phyloP scores from a whole-genome alignment of 495 filamentous ascomycete genomes.

The Paragyromitra xinjiangensis region DNA sequence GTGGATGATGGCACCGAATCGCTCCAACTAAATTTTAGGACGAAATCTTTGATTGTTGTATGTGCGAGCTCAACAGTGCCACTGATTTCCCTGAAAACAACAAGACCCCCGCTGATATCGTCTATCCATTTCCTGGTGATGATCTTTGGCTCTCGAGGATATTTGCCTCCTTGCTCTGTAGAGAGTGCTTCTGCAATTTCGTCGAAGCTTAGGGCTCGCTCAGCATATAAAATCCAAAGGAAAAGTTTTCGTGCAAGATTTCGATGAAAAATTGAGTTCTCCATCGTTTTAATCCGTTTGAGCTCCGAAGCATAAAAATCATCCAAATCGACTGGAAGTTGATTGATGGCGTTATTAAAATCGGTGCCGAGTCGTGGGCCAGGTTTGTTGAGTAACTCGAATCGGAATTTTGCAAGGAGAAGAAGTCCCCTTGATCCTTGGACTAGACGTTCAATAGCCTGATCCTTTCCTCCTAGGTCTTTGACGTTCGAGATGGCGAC shows the following conservation, averaged over 20 bases:
- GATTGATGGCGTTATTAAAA: not conserved
- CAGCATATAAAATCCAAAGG: conserved; percentile 4
- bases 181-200: conserved; percentile 3
- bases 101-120: not conserved
- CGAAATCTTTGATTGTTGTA: conserved; percentile 1
- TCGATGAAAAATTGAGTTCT: not conserved
- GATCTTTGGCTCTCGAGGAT: not conserved
- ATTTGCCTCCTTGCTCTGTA: not conserved
- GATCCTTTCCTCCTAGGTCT: conserved; percentile 2
- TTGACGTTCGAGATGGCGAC: not conserved
- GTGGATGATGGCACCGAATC: not conserved
- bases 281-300: not conserved
- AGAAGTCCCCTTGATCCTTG: not conserved
- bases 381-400: conserved; percentile 3
- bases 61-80: conserved; percentile 1
- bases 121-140: not conserved
- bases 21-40: not conserved
- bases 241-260: not conserved
- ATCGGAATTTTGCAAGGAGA: conserved; percentile 2
- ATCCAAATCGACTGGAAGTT: not conserved
- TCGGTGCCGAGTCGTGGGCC: not conserved
- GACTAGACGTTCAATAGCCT: not conserved
- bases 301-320: conserved; percentile 4
- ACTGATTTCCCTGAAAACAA: not conserved
- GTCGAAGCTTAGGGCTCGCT: not conserved